These are phyloP conservation scores for Escallonia herrerae DNA, from an alignment of 129 eudicot genomes.

Conservation along the genomic window DNA sequence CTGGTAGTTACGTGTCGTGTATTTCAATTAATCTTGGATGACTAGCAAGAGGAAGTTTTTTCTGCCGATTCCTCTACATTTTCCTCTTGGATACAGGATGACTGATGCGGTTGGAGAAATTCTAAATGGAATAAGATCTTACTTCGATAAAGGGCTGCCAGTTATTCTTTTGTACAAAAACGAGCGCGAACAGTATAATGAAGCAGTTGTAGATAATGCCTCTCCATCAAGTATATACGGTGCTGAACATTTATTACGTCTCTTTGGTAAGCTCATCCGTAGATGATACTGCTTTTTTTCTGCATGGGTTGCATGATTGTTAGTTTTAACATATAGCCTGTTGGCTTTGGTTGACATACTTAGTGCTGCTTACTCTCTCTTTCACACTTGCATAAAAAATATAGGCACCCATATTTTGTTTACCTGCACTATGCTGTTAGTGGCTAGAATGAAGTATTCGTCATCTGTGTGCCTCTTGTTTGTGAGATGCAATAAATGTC, in stretches of 20 bases:
- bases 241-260: conserved; percentile 94
- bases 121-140: conserved; percentile 70
- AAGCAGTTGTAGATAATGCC: conserved; percentile 48
- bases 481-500: too few relatives aligned
- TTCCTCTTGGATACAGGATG: conserved; percentile 36
- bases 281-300: not conserved
- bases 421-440: too few relatives aligned
- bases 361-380: too few relatives aligned
- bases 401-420: too few relatives aligned
- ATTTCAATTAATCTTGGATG: too few relatives aligned
- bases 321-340: too few relatives aligned
- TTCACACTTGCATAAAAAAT: too few relatives aligned
- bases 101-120: conserved; percentile 69
- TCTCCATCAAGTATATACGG: conserved; percentile 88
- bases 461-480: too few relatives aligned
- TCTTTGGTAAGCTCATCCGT: conserved; percentile 61
- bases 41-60: too few relatives aligned
- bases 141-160: conserved; percentile 80
- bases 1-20: too few relatives aligned
- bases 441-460: too few relatives aligned
- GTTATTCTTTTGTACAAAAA: conserved; percentile 73
- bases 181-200: conserved; percentile 77
- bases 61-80: not conserved
- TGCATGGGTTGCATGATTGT: not conserved
- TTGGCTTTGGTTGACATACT: too few relatives aligned